These are phyloP conservation scores for Castanea crenata DNA, from an alignment of 306 rosid species.

Conservation along the genomic window DNA sequence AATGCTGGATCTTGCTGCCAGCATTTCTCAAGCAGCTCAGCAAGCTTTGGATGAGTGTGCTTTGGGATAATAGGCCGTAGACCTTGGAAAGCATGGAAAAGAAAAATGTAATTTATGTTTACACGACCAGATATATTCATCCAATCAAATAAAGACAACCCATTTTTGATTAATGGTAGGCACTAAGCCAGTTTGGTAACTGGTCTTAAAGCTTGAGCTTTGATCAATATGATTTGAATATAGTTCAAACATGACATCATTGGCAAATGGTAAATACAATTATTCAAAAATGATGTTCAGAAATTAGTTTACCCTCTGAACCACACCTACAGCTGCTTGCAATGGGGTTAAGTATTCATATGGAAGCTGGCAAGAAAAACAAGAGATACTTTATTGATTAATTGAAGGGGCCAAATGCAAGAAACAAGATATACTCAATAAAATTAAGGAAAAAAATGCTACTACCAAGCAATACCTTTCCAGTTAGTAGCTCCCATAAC, in stretches of 20 bases:
- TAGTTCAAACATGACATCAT: background rate
- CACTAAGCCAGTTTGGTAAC: background rate
- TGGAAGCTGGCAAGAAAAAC: slow-evolving; percentile 70
- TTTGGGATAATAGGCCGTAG: slow-evolving; percentile 84
- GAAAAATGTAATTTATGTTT: slow-evolving; percentile 1
- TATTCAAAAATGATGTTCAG: slow-evolving; percentile 10
- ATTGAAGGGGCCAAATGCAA: background rate
- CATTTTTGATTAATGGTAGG: background rate
- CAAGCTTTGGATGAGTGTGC: slow-evolving; percentile 76
- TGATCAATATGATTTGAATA: background rate
- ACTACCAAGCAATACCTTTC: slow-evolving; percentile 62
- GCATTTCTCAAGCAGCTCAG: slow-evolving; percentile 73
- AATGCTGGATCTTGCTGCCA: slow-evolving; percentile 86
- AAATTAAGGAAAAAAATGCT: background rate
- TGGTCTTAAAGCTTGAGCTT: background rate
- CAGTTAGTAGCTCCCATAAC: slow-evolving; percentile 88
- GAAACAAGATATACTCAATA: background rate
- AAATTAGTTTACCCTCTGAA: slow-evolving; percentile 65
- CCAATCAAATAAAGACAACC: background rate
- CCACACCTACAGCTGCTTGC: slow-evolving; percentile 98
- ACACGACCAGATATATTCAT: background rate
- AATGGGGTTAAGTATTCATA: slow-evolving; percentile 87
- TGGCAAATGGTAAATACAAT: slow-evolving; percentile 16
- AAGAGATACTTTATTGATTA: background rate
- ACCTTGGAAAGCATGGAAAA: slow-evolving; percentile 49